These are phyloP conservation scores for Silene coronaria DNA, from an alignment of 179 eudicot genomes.

Conservation along the genomic window DNA sequence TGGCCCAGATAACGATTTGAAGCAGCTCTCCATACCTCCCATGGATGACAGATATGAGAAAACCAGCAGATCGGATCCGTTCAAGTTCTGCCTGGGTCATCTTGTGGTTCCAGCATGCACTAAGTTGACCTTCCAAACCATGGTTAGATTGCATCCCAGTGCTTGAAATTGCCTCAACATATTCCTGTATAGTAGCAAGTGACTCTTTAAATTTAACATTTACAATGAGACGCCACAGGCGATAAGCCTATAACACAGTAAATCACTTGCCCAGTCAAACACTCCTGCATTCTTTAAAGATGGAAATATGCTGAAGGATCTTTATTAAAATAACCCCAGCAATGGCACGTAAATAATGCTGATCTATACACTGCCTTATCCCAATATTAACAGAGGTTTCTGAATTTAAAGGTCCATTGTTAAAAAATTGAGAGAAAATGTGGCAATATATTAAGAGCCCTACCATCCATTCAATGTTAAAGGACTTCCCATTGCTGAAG, in stretches of 20 bases:
- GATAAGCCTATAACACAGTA: not conserved
- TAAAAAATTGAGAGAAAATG: not conserved
- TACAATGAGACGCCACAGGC: not conserved
- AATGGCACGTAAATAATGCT: too few species aligned
- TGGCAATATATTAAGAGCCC: not conserved
- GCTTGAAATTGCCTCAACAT: constrained; percentile 76
- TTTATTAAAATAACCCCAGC: too few species aligned
- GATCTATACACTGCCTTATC: too few species aligned
- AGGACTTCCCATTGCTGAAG: not conserved
- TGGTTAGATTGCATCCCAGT: constrained; percentile 86
- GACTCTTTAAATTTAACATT: not conserved
- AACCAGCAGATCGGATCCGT: constrained; percentile 49
- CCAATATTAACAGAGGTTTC: too few species aligned
- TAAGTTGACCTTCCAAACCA: constrained; percentile 88
- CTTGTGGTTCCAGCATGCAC: constrained; percentile 95
- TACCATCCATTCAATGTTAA: not conserved
- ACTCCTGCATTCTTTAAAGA: too few species aligned
- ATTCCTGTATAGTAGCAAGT: constrained; percentile 55
- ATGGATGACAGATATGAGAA: constrained; percentile 85
- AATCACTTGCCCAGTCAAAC: not conserved
- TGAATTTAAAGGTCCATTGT: not conserved
- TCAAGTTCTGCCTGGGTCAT: constrained; percentile 60
- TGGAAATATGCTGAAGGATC: too few species aligned
- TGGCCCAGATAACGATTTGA: not conserved
- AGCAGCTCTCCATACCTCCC: constrained; percentile 53